These are phyloP conservation scores for Filosporella fistucella DNA, from an alignment of 495 filamentous ascomycete species.

Conservation along the genomic window DNA sequence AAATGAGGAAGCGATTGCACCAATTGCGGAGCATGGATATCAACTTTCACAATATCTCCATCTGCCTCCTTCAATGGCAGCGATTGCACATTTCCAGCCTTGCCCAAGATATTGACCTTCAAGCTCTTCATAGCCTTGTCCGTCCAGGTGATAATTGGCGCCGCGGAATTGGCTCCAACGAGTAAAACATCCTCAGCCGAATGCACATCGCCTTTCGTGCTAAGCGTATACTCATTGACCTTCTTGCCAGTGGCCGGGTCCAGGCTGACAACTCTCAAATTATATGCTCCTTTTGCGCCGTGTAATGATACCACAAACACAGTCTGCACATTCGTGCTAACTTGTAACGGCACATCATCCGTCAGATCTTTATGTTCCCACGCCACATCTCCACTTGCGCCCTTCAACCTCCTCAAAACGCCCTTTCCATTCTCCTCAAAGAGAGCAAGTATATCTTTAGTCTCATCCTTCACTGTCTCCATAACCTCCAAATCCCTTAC, in stretches of 20 bases:
- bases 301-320: conserved; percentile 77
- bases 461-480: conserved; percentile 47
- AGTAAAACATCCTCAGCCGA: conserved; percentile 65
- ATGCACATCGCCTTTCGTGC: conserved; percentile 68
- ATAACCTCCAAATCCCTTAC: conserved; percentile 79
- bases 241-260: conserved; percentile 67
- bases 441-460: conserved; percentile 71
- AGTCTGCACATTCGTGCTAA: conserved; percentile 68
- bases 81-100: conserved; percentile 43
- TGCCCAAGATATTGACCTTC: conserved; percentile 79
- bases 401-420: conserved; percentile 67
- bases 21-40: conserved; percentile 67
- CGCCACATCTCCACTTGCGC: conserved; percentile 62
- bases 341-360: conserved; percentile 68
- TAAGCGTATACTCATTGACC: conserved; percentile 59
- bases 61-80: conserved; percentile 36
- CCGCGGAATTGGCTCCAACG: conserved; percentile 78
- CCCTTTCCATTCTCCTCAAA: conserved; percentile 51
- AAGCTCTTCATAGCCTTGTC: conserved; percentile 63
- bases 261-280: conserved; percentile 67
- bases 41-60: conserved; percentile 60
- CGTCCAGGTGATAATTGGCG: conserved; percentile 78
- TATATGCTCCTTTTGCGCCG: conserved; percentile 58
- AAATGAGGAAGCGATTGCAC: conserved; percentile 71
- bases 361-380: conserved; percentile 73